Percentiles rank a stretch among this genome's conserved stretches.
phyloP scores from a whole-genome alignment of 805 yeast genomes.

The Yarrowia sp. region DNA sequence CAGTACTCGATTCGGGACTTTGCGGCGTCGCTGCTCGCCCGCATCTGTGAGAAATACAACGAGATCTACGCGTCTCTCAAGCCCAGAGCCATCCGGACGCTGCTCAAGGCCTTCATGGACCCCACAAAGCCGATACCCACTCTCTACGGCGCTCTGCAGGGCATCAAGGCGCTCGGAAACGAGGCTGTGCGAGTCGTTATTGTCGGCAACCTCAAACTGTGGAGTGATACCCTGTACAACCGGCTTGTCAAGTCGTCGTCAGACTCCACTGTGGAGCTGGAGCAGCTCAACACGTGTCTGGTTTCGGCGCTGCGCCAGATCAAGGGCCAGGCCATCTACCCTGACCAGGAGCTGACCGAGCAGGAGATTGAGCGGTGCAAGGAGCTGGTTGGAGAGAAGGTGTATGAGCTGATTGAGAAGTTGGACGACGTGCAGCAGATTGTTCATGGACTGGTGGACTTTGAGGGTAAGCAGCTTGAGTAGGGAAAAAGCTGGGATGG shows the following conservation, averaged over 20 bases:
- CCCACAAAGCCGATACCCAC: conserved; percentile 82
- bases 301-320: conserved; percentile 56
- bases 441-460: conserved; percentile 11
- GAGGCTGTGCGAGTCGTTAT: conserved; percentile 84
- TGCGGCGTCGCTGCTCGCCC: conserved; percentile 77
- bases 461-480: conserved; percentile 2
- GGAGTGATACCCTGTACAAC: conserved; percentile 46
- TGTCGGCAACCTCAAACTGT: conserved; percentile 77
- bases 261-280: conserved; percentile 42
- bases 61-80: conserved; percentile 83
- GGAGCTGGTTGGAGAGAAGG: conserved; percentile 48
- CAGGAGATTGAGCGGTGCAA: conserved; percentile 42
- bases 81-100: conserved; percentile 90
- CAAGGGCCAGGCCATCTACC: conserved; percentile 30
- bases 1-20: conserved; percentile 71
- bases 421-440: conserved; percentile 11
- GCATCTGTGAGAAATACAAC: conserved; percentile 76
- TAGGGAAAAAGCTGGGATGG: background rate
- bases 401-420: background rate
- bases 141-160: conserved; percentile 86
- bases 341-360: conserved; percentile 56
- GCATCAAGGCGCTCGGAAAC: conserved; percentile 76
- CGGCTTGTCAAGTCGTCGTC: conserved; percentile 12
- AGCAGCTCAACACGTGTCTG: conserved; percentile 49
- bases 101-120: conserved; percentile 86